phyloP scores from a whole-genome alignment of 129 eudicot species.

The Smallanthus sonchifolius region DNA sequence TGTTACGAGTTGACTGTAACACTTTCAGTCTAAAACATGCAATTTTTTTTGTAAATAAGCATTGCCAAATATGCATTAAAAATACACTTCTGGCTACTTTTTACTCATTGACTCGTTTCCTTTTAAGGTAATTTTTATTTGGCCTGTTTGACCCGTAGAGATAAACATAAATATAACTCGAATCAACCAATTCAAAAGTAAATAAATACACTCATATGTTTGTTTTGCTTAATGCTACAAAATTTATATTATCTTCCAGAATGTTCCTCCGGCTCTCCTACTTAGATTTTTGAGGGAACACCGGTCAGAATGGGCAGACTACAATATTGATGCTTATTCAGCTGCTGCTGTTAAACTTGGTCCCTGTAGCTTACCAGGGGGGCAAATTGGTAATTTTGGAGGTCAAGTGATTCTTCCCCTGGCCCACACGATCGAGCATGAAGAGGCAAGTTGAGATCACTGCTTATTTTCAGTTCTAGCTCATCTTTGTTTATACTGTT shows the following conservation, averaged over 20 bases:
- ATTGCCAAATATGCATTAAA: background rate
- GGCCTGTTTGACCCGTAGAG: no score
- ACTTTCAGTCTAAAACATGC: background rate
- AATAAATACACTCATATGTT: background rate
- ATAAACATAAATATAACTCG: background rate
- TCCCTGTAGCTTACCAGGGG: constrained; percentile 32
- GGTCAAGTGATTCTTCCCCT: constrained; percentile 50
- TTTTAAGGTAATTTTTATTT: background rate
- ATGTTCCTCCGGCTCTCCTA: constrained; percentile 35
- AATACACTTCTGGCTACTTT: background rate
- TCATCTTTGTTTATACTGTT: background rate
- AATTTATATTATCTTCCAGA: constrained; percentile 14
- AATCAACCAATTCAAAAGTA: background rate
- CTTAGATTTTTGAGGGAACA: constrained; percentile 46
- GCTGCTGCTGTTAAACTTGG: constrained; percentile 46
- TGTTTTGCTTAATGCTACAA: background rate
- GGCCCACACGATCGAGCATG: constrained; percentile 53
- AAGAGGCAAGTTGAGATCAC: constrained; percentile 33
- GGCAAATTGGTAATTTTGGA: constrained; percentile 33
- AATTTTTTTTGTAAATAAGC: background rate
- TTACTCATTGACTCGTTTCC: background rate
- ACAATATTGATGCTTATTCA: constrained; percentile 37
- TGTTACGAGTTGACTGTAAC: background rate
- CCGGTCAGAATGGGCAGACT: constrained; percentile 52
- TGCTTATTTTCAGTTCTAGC: background rate